Percentiles rank a stretch among this genome's conserved stretches.
Evolutionary conservation across 2,329 filamentous ascomycete species (phyloP).

Genomic region (Hypoxylon sp.): DNA sequence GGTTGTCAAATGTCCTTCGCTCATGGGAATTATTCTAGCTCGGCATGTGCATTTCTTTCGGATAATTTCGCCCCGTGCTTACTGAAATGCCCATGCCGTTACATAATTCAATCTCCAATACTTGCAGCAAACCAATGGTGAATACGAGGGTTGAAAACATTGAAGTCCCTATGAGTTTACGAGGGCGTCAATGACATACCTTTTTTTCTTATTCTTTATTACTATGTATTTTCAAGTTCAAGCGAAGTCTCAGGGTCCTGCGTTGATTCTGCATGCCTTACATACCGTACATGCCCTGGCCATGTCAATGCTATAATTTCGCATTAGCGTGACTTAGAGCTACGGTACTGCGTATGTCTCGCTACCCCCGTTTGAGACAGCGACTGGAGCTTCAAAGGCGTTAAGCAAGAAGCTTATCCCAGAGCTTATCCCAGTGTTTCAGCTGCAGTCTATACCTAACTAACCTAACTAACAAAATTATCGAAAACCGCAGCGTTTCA

Average conservation of each 20-base stretch:
- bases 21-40: conserved; percentile 9
- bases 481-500: conserved; percentile 18
- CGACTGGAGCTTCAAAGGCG: conserved; percentile 12
- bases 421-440: conserved; percentile 32
- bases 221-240: not conserved
- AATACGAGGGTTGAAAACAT: conserved; percentile 32
- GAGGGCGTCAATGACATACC: conserved; percentile 18
- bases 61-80: conserved; percentile 34
- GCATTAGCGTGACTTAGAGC: conserved; percentile 32
- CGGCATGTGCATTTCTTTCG: conserved; percentile 24
- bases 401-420: conserved; percentile 17
- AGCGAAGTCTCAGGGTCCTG: conserved; percentile 36
- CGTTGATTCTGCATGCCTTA: conserved; percentile 33
- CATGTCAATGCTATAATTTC: conserved; percentile 24
- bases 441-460: conserved; percentile 22
- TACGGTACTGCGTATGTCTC: conserved; percentile 8
- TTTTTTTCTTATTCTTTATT: not conserved
- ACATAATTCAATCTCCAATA: conserved; percentile 36
- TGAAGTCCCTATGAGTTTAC: conserved; percentile 16
- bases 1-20: conserved; percentile 11
- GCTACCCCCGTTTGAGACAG: conserved; percentile 24
- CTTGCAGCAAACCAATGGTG: conserved; percentile 12
- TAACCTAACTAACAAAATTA: conserved; percentile 3
- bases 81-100: conserved; percentile 31
- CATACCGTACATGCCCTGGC: conserved; percentile 15